phyloP scores from a whole-genome alignment of 1,284 basidiomycete species.

The Xerocomus tenax region DNA sequence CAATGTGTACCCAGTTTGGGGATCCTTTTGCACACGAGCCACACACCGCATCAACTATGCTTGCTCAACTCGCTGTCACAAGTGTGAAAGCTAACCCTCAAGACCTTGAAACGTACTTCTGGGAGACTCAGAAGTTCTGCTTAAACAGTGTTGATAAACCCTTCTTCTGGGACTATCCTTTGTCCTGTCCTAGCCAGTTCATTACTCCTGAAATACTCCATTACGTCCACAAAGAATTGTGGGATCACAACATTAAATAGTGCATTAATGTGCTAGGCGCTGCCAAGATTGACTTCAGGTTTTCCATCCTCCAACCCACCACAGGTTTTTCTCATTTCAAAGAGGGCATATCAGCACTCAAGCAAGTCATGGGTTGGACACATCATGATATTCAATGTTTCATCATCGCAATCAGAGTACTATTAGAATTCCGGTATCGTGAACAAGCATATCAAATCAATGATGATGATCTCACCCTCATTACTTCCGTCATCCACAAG shows the following conservation, averaged over 20 bases:
- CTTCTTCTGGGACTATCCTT: not conserved
- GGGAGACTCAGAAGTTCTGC: not conserved
- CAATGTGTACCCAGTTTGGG: slow-evolving; percentile 1
- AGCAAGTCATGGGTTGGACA: no score
- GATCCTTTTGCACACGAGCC: not conserved
- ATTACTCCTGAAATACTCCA: no score
- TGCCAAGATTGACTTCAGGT: no score
- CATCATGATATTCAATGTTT: no score
- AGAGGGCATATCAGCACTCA: no score
- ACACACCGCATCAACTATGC: not conserved
- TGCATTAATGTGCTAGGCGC: no score
- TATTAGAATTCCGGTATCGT: not conserved
- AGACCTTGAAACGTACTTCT: not conserved
- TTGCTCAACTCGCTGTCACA: not conserved
- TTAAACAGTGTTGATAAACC: not conserved
- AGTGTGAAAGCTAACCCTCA: not conserved
- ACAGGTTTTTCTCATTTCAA: no score
- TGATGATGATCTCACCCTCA: not conserved
- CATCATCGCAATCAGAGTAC: no score
- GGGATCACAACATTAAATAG: no score
- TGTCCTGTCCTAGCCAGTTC: not conserved
- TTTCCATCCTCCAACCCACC: no score
- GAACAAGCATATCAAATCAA: not conserved
- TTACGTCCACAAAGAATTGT: no score
- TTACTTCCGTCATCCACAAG: not conserved